Conservation (phyloP, 352 stramenopile genomes). For the Phytophthora sansomeana region DNA sequence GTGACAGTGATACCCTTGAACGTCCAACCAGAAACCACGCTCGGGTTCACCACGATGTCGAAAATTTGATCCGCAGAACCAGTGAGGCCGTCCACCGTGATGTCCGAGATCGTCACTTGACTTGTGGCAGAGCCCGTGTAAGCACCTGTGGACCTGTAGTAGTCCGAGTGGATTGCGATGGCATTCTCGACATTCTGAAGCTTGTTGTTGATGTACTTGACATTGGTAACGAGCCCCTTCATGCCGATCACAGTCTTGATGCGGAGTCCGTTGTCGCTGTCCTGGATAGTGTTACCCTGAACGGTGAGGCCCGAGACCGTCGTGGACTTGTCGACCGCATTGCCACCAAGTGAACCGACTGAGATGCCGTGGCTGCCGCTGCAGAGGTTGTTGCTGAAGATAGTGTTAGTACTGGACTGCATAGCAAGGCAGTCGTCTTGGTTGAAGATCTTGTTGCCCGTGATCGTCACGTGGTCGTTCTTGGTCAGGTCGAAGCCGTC, state of each 20-base stretch:
- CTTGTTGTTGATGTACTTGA: constrained; percentile 27
- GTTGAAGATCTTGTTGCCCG: constrained; percentile 43
- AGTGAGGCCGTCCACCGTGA: constrained; percentile 6
- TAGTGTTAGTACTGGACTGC: no score
- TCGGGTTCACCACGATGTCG: constrained; percentile 25
- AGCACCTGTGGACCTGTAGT: constrained; percentile 42
- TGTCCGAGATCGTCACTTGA: constrained; percentile 30
- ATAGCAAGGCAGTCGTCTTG: constrained; percentile 42
- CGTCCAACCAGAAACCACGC: constrained; percentile 23
- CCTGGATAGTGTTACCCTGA: constrained; percentile 22
- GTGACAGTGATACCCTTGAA: constrained; percentile 28
- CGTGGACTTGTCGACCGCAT: constrained; percentile 21
- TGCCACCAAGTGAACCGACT: no score
- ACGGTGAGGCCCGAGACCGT: constrained; percentile 44
- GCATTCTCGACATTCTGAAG: no score
- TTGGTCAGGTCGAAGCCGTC: no score
- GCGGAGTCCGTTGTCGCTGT: constrained; percentile 41
- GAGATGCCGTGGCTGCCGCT: no score
- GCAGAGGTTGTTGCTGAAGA: no score
- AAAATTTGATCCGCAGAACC: constrained; percentile 22
- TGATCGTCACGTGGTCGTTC: constrained; percentile 40
- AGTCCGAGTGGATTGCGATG: constrained; percentile 39
- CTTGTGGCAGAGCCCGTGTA: constrained; percentile 35
- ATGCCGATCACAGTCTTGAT: constrained; percentile 33
- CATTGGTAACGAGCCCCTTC: constrained; percentile 14